Percentiles rank a stretch among this genome's conserved stretches.
phyloP scores from a whole-genome alignment of 2,329 filamentous ascomycete species.

The Parastagonospora nodorum region DNA sequence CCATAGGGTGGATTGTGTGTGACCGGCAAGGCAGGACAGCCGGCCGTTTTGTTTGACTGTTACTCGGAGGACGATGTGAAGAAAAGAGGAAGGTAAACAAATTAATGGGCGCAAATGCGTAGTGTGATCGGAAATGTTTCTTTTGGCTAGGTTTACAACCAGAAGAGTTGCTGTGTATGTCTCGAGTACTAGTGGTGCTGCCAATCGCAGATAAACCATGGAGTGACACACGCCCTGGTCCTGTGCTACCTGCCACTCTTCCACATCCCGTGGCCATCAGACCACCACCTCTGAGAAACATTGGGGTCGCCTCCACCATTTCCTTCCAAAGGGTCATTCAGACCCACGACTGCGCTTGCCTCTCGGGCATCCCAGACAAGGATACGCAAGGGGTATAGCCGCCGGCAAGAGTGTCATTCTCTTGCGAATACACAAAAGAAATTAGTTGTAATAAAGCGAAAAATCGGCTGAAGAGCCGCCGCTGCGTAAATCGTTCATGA shows the following conservation, averaged over 20 bases:
- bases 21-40: neutral
- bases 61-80: neutral
- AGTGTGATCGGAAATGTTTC: slow-evolving; percentile 3
- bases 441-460: slow-evolving; percentile 15
- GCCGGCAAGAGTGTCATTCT: slow-evolving; percentile 37
- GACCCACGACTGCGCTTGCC: slow-evolving; percentile 40
- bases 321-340: slow-evolving; percentile 13
- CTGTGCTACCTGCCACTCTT: slow-evolving; percentile 19
- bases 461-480: slow-evolving; percentile 41
- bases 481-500: slow-evolving; percentile 31
- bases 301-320: slow-evolving; percentile 12
- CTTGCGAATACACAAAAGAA: slow-evolving; percentile 27
- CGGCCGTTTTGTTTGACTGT: neutral
- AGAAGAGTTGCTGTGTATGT: neutral
- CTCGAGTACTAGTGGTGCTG: slow-evolving; percentile 1
- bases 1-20: neutral
- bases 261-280: slow-evolving; percentile 15
- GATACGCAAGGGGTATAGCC: slow-evolving; percentile 34
- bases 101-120: neutral
- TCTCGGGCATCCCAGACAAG: slow-evolving; percentile 24
- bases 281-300: slow-evolving; percentile 25
- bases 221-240: slow-evolving; percentile 6
- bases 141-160: slow-evolving; percentile 2
- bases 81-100: neutral
- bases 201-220: slow-evolving; percentile 3